phyloP scores from a whole-genome alignment of 257 asterid species.

The Nicotiana attenuata region DNA sequence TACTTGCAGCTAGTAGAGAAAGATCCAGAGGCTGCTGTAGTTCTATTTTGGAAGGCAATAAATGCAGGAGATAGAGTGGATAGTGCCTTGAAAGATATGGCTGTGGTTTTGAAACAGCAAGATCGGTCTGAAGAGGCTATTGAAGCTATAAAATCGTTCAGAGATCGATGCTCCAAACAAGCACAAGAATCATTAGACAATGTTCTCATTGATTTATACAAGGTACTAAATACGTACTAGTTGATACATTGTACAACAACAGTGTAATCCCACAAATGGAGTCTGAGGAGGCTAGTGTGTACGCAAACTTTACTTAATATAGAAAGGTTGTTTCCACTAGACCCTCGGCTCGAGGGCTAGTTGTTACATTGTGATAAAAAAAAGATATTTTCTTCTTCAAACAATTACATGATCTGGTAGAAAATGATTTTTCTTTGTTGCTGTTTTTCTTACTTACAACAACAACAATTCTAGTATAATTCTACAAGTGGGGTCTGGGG shows the following conservation, averaged over 20 bases:
- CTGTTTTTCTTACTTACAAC: too few species aligned
- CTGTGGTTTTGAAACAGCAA: constrained; percentile 83
- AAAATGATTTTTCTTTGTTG: neutral
- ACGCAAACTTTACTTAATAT: too few species aligned
- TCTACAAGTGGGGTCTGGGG: too few species aligned
- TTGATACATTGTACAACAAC: neutral
- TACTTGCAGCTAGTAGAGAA: constrained; percentile 61
- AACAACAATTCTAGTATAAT: too few species aligned
- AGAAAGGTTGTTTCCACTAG: too few species aligned
- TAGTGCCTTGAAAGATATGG: constrained; percentile 95
- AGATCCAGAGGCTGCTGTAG: constrained; percentile 67
- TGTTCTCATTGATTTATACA: constrained; percentile 79
- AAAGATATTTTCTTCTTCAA: neutral
- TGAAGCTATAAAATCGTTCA: constrained; percentile 70
- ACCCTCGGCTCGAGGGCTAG: too few species aligned
- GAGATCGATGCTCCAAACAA: constrained; percentile 68
- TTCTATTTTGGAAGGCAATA: constrained; percentile 77
- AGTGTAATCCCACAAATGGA: too few species aligned
- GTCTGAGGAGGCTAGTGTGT: too few species aligned
- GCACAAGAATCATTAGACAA: constrained; percentile 92
- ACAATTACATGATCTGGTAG: neutral
- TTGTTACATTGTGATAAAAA: too few species aligned
- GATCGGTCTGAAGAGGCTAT: constrained; percentile 80
- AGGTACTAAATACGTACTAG: constrained; percentile 32
- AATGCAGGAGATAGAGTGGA: constrained; percentile 82